A percentile compares a stretch with the other conserved stretches of the same genome.
Evolutionary conservation across 371 early-diverging fungal species (phyloP).

Genomic region (Apophysomyces elegans): DNA sequence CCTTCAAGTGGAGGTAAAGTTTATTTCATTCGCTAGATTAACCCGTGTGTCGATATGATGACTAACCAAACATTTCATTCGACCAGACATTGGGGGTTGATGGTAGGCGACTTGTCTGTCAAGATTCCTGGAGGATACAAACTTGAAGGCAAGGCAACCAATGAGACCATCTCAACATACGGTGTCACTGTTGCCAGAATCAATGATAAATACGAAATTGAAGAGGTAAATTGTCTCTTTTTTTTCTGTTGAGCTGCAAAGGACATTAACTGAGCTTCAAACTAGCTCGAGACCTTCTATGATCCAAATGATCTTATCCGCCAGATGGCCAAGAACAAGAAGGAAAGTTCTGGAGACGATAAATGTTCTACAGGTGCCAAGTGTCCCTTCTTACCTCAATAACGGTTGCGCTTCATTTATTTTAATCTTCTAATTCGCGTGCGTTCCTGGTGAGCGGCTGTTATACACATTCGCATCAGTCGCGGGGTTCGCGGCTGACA

Average conservation of each 20-base stretch:
- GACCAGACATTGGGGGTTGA: conserved; percentile 50
- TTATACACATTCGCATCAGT: background rate
- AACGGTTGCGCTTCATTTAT: background rate
- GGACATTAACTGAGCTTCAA: background rate
- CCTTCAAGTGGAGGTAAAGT: conserved; percentile 55
- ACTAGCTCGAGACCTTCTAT: conserved; percentile 52
- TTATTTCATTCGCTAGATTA: no score
- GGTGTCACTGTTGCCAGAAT: conserved; percentile 55
- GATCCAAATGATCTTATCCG: conserved; percentile 52
- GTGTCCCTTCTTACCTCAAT: conserved; percentile 49
- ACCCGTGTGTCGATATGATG: no score
- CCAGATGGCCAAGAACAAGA: conserved; percentile 50
- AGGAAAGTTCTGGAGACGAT: conserved; percentile 15
- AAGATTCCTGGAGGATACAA: conserved; percentile 45
- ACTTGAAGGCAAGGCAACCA: conserved; percentile 47
- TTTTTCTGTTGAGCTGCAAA: background rate
- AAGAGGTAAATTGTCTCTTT: conserved; percentile 24
- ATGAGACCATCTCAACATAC: conserved; percentile 44
- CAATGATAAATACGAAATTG: conserved; percentile 51
- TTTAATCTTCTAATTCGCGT: conserved; percentile 7
- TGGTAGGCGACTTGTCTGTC: conserved; percentile 47
- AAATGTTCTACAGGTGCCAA: conserved; percentile 27
- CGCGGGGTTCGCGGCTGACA: no score
- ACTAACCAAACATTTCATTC: background rate
- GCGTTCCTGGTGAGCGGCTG: conserved; percentile 3